Base-by-base conservation (phyloP, 2,329 filamentous ascomycete species). In the Aspergillus unguis region DNA sequence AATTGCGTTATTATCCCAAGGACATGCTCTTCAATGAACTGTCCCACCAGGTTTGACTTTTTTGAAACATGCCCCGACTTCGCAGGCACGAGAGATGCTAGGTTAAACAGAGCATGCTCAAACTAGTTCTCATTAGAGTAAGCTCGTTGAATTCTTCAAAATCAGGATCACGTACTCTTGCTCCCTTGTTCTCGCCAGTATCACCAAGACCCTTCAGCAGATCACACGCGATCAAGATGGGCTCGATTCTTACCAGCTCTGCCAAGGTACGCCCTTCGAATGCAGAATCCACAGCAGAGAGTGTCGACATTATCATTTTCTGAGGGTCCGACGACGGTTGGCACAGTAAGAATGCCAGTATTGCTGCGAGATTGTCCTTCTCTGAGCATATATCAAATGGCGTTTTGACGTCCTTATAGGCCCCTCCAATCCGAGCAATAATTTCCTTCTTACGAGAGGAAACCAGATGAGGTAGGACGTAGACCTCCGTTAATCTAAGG, bases 401-500 rank as follows among this genome's bases (percentile, higher is more conserved):
- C 4, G 77, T 73, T 43, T 75, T 77, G 6, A 71, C 70, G 44
- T 73, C 71, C 36, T 78, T 78, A 55, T 80, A 77, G 48, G 88
- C 89, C 60, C 87, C 83, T 0, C 90, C 88, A 60, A 99, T 89
- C 57, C 85, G 86, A 61, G 86, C 81, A 37, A 99, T 86, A 11
- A 95, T 81, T 53, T 95, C 89, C 52, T 80, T 80, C 62, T 87
- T 87, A 65, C 86, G 87, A 38, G 83, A 86, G 36, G 96, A 75
- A 2, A 99, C 88, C 17, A 99, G 79, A 73, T 89, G 91, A 1
- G 95, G 94, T 6, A 99, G 71, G 6, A 92, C 92, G 62, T 94
- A 83, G 10, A 83, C 80, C 67, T 96, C 91, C 6, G 92, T 88
- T 17, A 86, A 72, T 10, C 87, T 72, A 7, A 96, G 77, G 41